These are phyloP conservation scores for Tolypocladium tropicale DNA, from an alignment of 2,329 filamentous ascomycete species.

Conservation along the genomic window DNA sequence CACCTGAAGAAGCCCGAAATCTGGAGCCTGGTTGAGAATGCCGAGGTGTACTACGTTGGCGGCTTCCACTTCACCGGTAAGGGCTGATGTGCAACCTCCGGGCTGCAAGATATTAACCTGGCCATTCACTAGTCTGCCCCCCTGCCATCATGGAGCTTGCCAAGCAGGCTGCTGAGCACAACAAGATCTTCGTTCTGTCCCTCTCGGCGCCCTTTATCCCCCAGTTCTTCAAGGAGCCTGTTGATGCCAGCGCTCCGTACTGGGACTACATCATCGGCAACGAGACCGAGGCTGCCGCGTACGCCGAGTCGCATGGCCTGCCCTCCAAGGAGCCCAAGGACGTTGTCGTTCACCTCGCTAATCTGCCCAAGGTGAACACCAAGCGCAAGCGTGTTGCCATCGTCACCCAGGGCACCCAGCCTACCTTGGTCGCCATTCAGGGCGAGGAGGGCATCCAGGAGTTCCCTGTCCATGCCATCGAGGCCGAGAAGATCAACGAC, in stretches of 20 bases:
- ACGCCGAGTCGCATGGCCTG: slow-evolving; percentile 72
- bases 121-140: slow-evolving; percentile 55
- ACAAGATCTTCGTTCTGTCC: slow-evolving; percentile 89
- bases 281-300: slow-evolving; percentile 86
- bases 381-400: slow-evolving; percentile 78
- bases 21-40: slow-evolving; percentile 84
- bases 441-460: slow-evolving; percentile 60
- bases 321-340: slow-evolving; percentile 67
- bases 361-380: slow-evolving; percentile 84
- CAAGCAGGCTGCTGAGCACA: slow-evolving; percentile 75
- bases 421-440: slow-evolving; percentile 75
- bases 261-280: slow-evolving; percentile 96
- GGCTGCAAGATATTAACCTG: neutral
- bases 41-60: slow-evolving; percentile 84
- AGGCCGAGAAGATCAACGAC: slow-evolving; percentile 73
- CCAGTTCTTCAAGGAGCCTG: slow-evolving; percentile 94
- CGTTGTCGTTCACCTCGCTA: slow-evolving; percentile 77
- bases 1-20: slow-evolving; percentile 86
- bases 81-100: neutral
- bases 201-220: slow-evolving; percentile 92
- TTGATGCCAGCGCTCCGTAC: slow-evolving; percentile 79
- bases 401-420: slow-evolving; percentile 88
- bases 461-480: slow-evolving; percentile 73
- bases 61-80: slow-evolving; percentile 84
- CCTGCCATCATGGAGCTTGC: slow-evolving; percentile 82